These are phyloP conservation scores for Phytophthora pseudosyringae DNA, from an alignment of 352 stramenopile species.

Conservation along the genomic window DNA sequence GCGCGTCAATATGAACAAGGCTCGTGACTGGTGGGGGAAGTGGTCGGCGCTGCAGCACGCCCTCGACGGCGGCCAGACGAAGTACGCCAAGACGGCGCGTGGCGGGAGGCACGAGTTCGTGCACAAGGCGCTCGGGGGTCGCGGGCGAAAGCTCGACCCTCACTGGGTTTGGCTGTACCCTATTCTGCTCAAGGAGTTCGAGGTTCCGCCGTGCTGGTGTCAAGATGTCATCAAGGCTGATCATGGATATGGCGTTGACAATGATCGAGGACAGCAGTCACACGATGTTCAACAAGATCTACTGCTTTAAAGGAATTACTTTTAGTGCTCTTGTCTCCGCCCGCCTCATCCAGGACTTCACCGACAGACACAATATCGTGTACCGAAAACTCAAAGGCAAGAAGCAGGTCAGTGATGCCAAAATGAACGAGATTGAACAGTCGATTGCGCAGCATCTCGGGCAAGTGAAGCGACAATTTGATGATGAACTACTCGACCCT, in stretches of 20 bases:
- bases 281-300: conserved; percentile 4
- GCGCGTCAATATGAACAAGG: too few species aligned
- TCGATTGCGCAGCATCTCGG: conserved; percentile 9
- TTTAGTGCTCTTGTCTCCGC: conserved; percentile 2
- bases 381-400: conserved; percentile 11
- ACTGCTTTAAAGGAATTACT: conserved; percentile 4
- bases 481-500: neutral
- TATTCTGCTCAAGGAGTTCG: neutral
- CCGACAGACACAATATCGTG: conserved; percentile 18
- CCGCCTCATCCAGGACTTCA: too few species aligned
- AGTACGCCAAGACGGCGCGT: too few species aligned
- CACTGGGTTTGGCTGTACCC: neutral
- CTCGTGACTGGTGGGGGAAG: too few species aligned
- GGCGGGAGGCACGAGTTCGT: too few species aligned
- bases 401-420: conserved; percentile 11
- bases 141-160: neutral
- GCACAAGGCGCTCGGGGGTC: too few species aligned
- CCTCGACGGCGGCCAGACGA: too few species aligned
- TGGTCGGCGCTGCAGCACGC: too few species aligned
- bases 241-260: neutral
- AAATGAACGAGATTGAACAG: conserved; percentile 11
- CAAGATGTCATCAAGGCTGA: neutral
- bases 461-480: conserved; percentile 1
- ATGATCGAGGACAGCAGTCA: conserved; percentile 9
- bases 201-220: neutral